Percentiles rank a stretch among this genome's conserved stretches.
Evolutionary conservation across 2,329 filamentous ascomycete species (phyloP).

Genomic region (Volutella citrinella): DNA sequence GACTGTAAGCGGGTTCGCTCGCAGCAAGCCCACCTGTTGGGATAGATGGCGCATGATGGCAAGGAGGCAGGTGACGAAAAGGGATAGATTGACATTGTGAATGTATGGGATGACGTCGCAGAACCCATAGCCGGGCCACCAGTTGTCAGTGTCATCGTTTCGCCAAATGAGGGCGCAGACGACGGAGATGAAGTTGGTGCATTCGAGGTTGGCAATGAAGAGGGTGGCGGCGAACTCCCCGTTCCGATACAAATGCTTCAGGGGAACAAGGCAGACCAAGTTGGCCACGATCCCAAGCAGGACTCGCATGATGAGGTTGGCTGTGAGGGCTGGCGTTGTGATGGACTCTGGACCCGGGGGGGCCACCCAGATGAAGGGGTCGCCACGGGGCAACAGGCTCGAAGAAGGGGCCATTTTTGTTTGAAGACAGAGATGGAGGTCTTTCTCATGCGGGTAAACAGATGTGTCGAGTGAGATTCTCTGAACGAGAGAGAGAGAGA

Average conservation of each 20-base stretch:
- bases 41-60: constrained; percentile 55
- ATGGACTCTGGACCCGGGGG: constrained; percentile 19
- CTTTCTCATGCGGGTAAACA: too few species aligned
- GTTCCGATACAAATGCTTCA: constrained; percentile 48
- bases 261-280: constrained; percentile 47
- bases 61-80: constrained; percentile 50
- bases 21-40: constrained; percentile 44
- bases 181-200: constrained; percentile 47
- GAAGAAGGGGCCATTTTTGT: constrained; percentile 13
- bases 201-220: constrained; percentile 43
- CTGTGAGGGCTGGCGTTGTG: constrained; percentile 30
- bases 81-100: constrained; percentile 43
- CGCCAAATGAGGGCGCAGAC: constrained; percentile 53
- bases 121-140: constrained; percentile 51
- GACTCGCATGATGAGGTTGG: constrained; percentile 50
- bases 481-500: too few species aligned
- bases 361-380: constrained; percentile 18
- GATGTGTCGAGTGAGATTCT: too few species aligned
- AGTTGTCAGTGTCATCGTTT: constrained; percentile 45
- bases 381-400: constrained; percentile 17
- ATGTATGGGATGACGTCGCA: constrained; percentile 52
- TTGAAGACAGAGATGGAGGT: too few species aligned
- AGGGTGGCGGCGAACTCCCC: constrained; percentile 53
- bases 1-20: constrained; percentile 37
- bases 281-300: constrained; percentile 44